These are phyloP conservation scores for Acrocalymma vagum DNA, from an alignment of 2,329 filamentous ascomycete species.

Conservation along the genomic window DNA sequence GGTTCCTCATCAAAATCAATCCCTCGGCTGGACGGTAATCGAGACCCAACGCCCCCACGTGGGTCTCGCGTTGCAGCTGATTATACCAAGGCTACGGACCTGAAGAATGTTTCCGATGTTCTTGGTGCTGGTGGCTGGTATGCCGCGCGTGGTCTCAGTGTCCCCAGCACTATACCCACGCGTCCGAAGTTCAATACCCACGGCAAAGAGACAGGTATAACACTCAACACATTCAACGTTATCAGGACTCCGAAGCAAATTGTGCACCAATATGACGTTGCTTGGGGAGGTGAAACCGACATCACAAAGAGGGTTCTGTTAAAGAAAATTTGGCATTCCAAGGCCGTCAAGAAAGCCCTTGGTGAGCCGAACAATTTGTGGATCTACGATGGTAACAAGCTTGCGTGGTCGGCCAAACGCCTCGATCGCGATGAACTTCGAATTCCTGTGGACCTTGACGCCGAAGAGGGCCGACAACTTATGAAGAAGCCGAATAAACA, in stretches of 20 bases:
- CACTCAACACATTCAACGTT: slow-evolving; percentile 80
- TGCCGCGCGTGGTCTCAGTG: slow-evolving; percentile 47
- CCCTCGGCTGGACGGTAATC: slow-evolving; percentile 44
- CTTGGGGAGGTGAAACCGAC: slow-evolving; percentile 70
- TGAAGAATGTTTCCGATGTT: slow-evolving; percentile 48
- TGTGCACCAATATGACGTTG: slow-evolving; percentile 87
- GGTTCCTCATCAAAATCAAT: slow-evolving; percentile 38
- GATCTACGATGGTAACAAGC: slow-evolving; percentile 83
- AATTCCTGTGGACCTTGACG: slow-evolving; percentile 76
- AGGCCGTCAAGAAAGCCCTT: slow-evolving; percentile 65
- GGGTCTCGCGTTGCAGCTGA: slow-evolving; percentile 17
- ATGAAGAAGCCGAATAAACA: slow-evolving; percentile 56
- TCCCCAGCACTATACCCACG: slow-evolving; percentile 36
- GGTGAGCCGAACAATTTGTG: slow-evolving; percentile 58
- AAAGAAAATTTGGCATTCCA: slow-evolving; percentile 79
- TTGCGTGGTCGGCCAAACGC: slow-evolving; percentile 72
- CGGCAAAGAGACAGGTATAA: slow-evolving; percentile 50
- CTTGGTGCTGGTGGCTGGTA: slow-evolving; percentile 46
- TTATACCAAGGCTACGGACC: slow-evolving; percentile 34
- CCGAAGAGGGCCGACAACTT: slow-evolving; percentile 58
- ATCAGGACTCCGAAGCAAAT: slow-evolving; percentile 64
- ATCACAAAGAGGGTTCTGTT: slow-evolving; percentile 68
- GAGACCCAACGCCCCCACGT: slow-evolving; percentile 28
- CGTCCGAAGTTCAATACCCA: slow-evolving; percentile 49
- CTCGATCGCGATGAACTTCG: slow-evolving; percentile 40